phyloP scores from a whole-genome alignment of 2,329 filamentous ascomycete genomes.

The Fusarium heterosporum region DNA sequence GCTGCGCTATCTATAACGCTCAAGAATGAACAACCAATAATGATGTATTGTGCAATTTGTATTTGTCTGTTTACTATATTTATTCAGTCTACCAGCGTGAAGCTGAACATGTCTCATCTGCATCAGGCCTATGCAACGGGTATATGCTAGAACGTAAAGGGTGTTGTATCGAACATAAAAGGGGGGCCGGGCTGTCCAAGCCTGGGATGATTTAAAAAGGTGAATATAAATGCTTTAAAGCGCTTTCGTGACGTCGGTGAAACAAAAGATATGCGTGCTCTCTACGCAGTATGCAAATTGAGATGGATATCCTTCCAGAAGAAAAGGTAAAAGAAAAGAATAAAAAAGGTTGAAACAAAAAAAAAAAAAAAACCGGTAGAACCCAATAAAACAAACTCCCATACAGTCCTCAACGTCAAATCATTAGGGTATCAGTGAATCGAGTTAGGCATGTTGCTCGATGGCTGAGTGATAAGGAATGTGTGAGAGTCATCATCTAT shows the following conservation, averaged over 20 bases:
- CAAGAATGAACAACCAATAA: neutral
- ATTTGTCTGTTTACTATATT: constrained; percentile 20
- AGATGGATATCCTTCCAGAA: constrained; percentile 32
- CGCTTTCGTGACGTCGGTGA: constrained; percentile 22
- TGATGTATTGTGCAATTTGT: neutral
- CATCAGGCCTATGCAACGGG: constrained; percentile 52
- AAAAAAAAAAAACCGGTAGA: constrained; percentile 16
- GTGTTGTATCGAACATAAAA: constrained; percentile 27
- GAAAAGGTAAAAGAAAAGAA: constrained; percentile 3
- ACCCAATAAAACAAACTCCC: constrained; percentile 43
- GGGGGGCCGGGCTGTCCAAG: constrained; percentile 26
- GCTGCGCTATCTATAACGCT: neutral
- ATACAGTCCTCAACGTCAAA: constrained; percentile 43
- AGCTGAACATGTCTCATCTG: constrained; percentile 43
- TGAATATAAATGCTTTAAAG: constrained; percentile 35
- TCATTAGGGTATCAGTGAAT: constrained; percentile 40
- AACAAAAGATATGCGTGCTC: constrained; percentile 23
- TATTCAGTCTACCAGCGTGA: constrained; percentile 40
- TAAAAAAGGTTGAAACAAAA: neutral
- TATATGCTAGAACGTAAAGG: constrained; percentile 53
- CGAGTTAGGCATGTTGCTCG: constrained; percentile 15
- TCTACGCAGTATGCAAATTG: constrained; percentile 44
- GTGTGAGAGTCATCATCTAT: constrained; percentile 48
- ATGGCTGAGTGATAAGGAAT: constrained; percentile 3
- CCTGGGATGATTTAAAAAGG: constrained; percentile 16